Evolutionary conservation across 768 basidiomycete genomes (phyloP).

Genomic region (Leccinum boreale): DNA sequence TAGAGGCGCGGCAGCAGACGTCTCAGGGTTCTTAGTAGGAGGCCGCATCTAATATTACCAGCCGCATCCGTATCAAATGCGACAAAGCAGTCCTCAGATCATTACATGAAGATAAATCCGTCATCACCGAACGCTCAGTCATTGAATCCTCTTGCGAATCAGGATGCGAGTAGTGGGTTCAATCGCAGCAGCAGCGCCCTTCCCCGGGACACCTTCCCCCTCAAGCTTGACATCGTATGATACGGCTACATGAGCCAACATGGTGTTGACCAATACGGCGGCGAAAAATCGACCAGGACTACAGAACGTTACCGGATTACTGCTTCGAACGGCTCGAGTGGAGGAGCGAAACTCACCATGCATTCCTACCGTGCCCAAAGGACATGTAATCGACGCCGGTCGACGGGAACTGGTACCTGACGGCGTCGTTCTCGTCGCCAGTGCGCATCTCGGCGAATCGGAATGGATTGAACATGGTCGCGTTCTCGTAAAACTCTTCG

Average conservation of each 20-base stretch:
- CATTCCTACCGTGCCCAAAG: neutral
- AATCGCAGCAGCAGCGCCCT: neutral
- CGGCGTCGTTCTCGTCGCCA: neutral
- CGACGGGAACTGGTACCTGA: neutral
- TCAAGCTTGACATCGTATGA: neutral
- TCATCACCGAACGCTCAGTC: neutral
- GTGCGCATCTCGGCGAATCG: neutral
- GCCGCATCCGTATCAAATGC: no score
- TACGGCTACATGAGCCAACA: neutral
- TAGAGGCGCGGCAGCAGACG: no score
- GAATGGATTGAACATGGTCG: neutral
- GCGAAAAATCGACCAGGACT: neutral
- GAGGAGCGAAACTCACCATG: neutral
- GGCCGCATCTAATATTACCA: no score
- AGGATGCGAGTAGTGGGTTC: neutral
- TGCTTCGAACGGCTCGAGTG: neutral
- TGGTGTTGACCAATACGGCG: neutral
- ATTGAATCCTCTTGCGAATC: neutral
- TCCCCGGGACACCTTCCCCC: neutral
- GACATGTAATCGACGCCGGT: neutral
- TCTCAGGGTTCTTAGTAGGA: no score
- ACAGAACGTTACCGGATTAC: neutral
- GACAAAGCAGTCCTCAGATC: neutral
- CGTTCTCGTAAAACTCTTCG: neutral
- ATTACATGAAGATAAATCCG: neutral